Evolutionary conservation across 1,139 yeast genomes (phyloP).

Genomic region (Citeromyces hawaiiensis): DNA sequence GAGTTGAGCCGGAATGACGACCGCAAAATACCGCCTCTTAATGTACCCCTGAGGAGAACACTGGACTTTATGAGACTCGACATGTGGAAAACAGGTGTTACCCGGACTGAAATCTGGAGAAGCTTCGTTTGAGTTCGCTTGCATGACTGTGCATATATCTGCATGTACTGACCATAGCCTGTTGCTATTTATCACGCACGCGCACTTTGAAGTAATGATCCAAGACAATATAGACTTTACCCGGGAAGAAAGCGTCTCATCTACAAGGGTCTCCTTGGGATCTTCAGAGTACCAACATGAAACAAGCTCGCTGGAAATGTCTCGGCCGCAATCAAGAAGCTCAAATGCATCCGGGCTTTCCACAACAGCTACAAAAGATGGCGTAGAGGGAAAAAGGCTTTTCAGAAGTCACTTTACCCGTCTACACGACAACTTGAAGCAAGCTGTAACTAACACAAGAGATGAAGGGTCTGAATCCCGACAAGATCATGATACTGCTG

Average conservation of each 20-base stretch:
- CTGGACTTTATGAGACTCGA: neutral
- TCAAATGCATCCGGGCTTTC: neutral
- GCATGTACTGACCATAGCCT: neutral
- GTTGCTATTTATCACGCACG: neutral
- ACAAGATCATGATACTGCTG: neutral
- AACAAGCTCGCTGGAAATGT: neutral
- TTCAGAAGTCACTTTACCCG: neutral
- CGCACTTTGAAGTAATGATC: neutral
- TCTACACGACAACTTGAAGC: neutral
- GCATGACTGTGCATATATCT: neutral
- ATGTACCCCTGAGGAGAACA: conserved; percentile 1
- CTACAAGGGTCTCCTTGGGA: neutral
- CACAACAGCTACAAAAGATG: neutral
- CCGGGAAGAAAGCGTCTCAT: neutral
- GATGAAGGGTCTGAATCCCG: neutral
- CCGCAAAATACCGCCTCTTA: neutral
- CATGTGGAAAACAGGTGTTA: conserved; percentile 3
- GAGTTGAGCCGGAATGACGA: neutral
- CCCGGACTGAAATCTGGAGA: neutral
- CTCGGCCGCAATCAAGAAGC: neutral
- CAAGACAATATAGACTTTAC: neutral
- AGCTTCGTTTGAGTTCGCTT: conserved; percentile 2
- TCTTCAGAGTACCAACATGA: neutral
- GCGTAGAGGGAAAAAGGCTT: neutral
- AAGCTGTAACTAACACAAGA: neutral